Evolutionary conservation across 2,329 filamentous ascomycete genomes (phyloP).

Genomic region (Thyridium curvatum): DNA sequence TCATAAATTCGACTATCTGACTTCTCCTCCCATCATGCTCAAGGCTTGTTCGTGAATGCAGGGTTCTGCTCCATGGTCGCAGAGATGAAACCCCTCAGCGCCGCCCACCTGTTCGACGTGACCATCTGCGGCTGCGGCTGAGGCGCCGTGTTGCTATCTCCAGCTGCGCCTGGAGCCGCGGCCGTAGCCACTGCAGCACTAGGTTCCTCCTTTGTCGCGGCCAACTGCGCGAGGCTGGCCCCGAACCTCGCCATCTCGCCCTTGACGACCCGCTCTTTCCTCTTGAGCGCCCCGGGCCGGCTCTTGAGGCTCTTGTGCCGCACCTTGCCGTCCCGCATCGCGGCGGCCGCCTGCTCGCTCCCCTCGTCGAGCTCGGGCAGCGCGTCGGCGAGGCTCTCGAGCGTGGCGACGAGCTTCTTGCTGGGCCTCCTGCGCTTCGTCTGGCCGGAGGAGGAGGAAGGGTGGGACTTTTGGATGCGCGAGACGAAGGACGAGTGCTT

Average conservation of each 20-base stretch:
- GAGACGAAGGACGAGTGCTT: slow-evolving; percentile 76
- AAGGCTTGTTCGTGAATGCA: slow-evolving; percentile 48
- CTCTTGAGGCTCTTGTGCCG: slow-evolving; percentile 69
- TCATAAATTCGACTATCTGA: too few species aligned
- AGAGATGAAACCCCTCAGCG: slow-evolving; percentile 76
- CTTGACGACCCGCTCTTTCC: slow-evolving; percentile 72
- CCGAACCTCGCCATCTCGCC: slow-evolving; percentile 80
- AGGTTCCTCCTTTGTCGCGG: slow-evolving; percentile 19
- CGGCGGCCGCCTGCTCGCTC: slow-evolving; percentile 35
- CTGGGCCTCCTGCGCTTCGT: slow-evolving; percentile 59
- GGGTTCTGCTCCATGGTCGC: slow-evolving; percentile 85
- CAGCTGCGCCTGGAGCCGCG: slow-evolving; percentile 5
- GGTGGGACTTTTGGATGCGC: slow-evolving; percentile 58
- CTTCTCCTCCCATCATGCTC: too few species aligned
- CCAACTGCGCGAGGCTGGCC: slow-evolving; percentile 72
- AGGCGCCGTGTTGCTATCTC: slow-evolving; percentile 5
- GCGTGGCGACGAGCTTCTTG: slow-evolving; percentile 72
- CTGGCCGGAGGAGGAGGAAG: slow-evolving; percentile 26
- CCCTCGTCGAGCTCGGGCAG: slow-evolving; percentile 57
- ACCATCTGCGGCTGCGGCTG: slow-evolving; percentile 7
- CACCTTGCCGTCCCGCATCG: slow-evolving; percentile 51
- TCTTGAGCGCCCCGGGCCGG: slow-evolving; percentile 73
- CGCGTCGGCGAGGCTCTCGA: slow-evolving; percentile 73
- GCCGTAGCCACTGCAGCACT: slow-evolving; percentile 3
- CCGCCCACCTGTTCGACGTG: slow-evolving; percentile 66